phyloP scores from a whole-genome alignment of 2,329 filamentous ascomycete genomes.

The Fusarium goolgardi region DNA sequence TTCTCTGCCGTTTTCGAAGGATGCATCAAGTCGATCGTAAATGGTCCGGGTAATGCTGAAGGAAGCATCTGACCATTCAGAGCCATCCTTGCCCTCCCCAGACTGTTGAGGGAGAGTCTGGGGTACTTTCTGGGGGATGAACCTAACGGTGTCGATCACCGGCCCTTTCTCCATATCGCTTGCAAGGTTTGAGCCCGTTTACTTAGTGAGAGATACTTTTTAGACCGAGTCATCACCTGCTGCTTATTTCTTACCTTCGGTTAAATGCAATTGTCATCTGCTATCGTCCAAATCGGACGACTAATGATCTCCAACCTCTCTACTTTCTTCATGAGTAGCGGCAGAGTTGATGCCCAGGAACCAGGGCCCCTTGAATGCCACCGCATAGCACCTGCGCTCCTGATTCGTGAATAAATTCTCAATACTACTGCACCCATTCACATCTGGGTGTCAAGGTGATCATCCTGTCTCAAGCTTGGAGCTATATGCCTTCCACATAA shows the following conservation, averaged over 20 bases:
- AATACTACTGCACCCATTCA: constrained; percentile 5
- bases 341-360: constrained; percentile 5
- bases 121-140: constrained; percentile 36
- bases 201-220: not conserved
- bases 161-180: not conserved
- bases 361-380: constrained; percentile 1
- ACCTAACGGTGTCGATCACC: constrained; percentile 17
- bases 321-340: not conserved
- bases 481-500: constrained; percentile 27
- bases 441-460: not conserved
- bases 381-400: constrained; percentile 5
- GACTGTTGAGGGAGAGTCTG: constrained; percentile 40
- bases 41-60: constrained; percentile 42
- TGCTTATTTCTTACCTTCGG: constrained; percentile 7
- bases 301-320: not conserved
- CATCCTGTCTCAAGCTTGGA: not conserved
- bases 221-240: not conserved
- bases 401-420: constrained; percentile 6
- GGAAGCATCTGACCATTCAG: constrained; percentile 29
- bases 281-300: not conserved
- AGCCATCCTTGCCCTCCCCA: constrained; percentile 17
- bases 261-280: constrained; percentile 4
- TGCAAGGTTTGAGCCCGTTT: not conserved
- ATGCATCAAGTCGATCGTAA: constrained; percentile 21
- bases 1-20: not conserved